These are phyloP conservation scores for Sistotremastrum niveocremeum DNA, from an alignment of 768 basidiomycete species.

Conservation along the genomic window DNA sequence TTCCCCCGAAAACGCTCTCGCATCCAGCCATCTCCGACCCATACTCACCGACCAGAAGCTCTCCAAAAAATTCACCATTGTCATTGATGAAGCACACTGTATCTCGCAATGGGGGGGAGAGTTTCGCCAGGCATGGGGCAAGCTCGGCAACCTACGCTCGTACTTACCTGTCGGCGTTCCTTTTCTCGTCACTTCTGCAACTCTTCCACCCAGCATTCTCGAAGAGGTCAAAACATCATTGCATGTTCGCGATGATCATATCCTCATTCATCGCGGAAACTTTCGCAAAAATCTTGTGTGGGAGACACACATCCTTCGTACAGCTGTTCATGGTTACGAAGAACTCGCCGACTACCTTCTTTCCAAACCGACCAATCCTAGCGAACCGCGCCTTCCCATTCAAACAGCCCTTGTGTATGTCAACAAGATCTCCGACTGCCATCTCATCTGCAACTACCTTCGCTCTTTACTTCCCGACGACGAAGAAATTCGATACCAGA, in stretches of 20 bases:
- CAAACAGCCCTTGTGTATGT: too few species aligned
- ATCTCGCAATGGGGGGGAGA: slow-evolving; percentile 23
- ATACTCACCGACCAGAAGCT: too few species aligned
- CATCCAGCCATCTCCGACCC: too few species aligned
- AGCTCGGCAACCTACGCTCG: slow-evolving; percentile 13
- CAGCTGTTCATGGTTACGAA: too few species aligned
- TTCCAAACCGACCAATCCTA: too few species aligned
- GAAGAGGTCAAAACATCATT: slow-evolving; percentile 13
- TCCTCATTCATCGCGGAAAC: slow-evolving; percentile 12
- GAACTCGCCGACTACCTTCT: too few species aligned
- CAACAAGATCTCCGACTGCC: too few species aligned
- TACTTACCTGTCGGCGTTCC: slow-evolving; percentile 17
- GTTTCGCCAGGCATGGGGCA: slow-evolving; percentile 24
- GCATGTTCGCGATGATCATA: slow-evolving; percentile 8
- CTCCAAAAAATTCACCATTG: slow-evolving; percentile 17
- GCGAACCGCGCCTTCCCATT: too few species aligned
- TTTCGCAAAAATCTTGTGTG: slow-evolving; percentile 24
- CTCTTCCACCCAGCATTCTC: slow-evolving; percentile 15
- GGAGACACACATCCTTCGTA: too few species aligned
- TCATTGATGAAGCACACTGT: slow-evolving; percentile 29
- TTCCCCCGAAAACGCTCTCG: not conserved
- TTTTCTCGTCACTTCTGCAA: slow-evolving; percentile 22
- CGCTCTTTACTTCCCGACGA: too few species aligned
- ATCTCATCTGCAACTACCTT: too few species aligned
- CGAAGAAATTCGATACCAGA: too few species aligned